Evolutionary conservation across 2,329 filamentous ascomycete species (phyloP).

Genomic region (Ploettnerulaceae sp.): DNA sequence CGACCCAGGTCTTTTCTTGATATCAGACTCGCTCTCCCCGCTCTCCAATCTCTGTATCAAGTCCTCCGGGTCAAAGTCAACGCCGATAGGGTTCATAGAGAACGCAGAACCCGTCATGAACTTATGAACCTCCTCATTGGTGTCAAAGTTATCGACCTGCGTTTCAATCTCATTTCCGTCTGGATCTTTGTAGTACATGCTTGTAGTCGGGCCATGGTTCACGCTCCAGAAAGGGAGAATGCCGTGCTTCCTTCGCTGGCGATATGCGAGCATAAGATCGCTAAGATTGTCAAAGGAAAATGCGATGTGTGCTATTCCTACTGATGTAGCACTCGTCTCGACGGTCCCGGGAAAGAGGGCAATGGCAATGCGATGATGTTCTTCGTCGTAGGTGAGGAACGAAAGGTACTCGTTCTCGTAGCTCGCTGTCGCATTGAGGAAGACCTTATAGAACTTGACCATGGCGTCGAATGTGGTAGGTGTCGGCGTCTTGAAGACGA

Average conservation of each 20-base stretch:
- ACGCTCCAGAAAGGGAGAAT: constrained; percentile 10
- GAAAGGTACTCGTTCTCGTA: not conserved
- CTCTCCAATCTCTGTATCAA: constrained; percentile 4
- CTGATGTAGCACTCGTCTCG: not conserved
- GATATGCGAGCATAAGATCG: constrained; percentile 3
- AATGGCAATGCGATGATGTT: constrained; percentile 10
- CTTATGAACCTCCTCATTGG: not conserved
- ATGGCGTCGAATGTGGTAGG: constrained; percentile 4
- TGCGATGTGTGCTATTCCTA: constrained; percentile 1
- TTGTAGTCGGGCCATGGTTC: constrained; percentile 7
- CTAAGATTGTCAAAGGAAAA: constrained; percentile 5
- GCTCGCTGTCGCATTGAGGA: not conserved
- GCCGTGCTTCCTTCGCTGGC: constrained; percentile 2
- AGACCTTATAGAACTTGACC: constrained; percentile 4
- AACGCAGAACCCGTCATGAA: not conserved
- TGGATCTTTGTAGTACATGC: constrained; percentile 8
- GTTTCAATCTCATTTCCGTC: constrained; percentile 11
- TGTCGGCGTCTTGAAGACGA: constrained; percentile 6
- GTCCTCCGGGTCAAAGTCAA: constrained; percentile 8
- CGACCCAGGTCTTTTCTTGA: constrained; percentile 9
- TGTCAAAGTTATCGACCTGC: constrained; percentile 8
- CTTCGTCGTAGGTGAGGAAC: constrained; percentile 8
- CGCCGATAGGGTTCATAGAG: constrained; percentile 6
- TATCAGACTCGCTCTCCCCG: not conserved
- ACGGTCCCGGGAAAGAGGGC: not conserved